Evolutionary conservation across 345 rosid genomes (phyloP), one percentile per base, ranked within the genome.

Genomic region (Pistacia atlantica): DNA sequence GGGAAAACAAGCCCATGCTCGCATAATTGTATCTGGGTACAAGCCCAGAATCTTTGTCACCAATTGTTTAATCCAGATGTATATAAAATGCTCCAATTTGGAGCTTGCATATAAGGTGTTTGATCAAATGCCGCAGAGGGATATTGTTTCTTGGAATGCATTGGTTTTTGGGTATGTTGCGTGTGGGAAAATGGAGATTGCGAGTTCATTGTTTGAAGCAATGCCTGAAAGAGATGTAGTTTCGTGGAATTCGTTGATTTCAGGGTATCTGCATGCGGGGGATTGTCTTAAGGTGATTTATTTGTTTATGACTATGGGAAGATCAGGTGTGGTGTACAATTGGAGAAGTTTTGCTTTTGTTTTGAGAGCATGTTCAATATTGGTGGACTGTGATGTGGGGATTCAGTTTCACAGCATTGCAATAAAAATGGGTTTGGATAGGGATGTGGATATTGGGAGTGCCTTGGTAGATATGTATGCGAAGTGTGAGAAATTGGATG

Each of bases 381-480:
- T 89, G 78, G 91, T 83, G 78, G 83, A 86, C 12, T 67, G 17
- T 59, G 33, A 22, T 25, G 33, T 84, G 38, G 99, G 97, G 73
- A 65, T 87, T 78, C 99, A 93, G 88, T 76, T 93, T 79, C 99
- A 95, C 78, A 91, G 90, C n/a, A 46, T 83, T 72, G 77, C 85
- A 3, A 81, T 90, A 18, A 80, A 79, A 79, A 60, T 78, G 75
- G 98, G 96, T 71, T 88, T 80, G 68, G 84, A 87, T 73, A 67
- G 55, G 67, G 88, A 95, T 80, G 96, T 93, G 65, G 86, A 91
- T 31, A 77, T 93, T 4, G 95, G 91, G 0, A 89, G 93, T 88
- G 96, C 99, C 57, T 82, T 93, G 78, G 84, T 95, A 72, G 94
- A 89, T 82, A 93, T 93, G 99, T 95, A 95, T 81, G 96, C 90